phyloP scores from a whole-genome alignment of 2,329 filamentous ascomycete species.

The Alternaria gaisen region DNA sequence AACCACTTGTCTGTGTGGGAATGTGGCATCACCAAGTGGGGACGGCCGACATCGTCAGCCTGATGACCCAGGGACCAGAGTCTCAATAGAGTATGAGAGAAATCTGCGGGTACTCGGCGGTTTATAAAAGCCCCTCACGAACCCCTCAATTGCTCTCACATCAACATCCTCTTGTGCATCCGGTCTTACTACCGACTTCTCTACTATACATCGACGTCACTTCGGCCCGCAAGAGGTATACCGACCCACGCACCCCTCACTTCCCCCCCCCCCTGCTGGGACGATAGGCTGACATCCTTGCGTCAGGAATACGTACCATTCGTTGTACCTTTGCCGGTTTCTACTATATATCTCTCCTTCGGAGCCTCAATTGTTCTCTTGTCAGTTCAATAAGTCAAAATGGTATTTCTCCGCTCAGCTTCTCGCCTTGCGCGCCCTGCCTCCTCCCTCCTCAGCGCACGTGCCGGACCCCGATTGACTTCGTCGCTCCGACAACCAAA shows the following conservation, averaged over 20 bases:
- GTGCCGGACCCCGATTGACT: slow-evolving; percentile 52
- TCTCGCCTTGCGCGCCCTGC: slow-evolving; percentile 66
- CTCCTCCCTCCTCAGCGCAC: slow-evolving; percentile 60
- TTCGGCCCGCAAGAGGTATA: slow-evolving; percentile 38
- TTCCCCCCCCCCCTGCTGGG: slow-evolving; percentile 15
- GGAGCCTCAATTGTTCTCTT: slow-evolving; percentile 27
- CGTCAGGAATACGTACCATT: slow-evolving; percentile 40
- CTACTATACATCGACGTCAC: slow-evolving; percentile 31
- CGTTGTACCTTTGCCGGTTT: slow-evolving; percentile 21
- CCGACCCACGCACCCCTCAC: slow-evolving; percentile 29
- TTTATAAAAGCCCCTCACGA: slow-evolving; percentile 44
- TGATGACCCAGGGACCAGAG: slow-evolving; percentile 33
- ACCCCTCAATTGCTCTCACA: slow-evolving; percentile 31
- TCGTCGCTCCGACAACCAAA: slow-evolving; percentile 57
- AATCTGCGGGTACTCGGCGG: slow-evolving; percentile 27
- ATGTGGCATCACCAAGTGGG: slow-evolving; percentile 45
- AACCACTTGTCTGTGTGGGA: slow-evolving; percentile 31
- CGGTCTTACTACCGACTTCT: slow-evolving; percentile 15
- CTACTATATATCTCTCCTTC: slow-evolving; percentile 35
- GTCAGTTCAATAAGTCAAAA: slow-evolving; percentile 51
- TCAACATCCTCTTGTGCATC: slow-evolving; percentile 28
- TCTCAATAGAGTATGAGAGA: slow-evolving; percentile 21
- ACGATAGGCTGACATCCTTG: slow-evolving; percentile 34
- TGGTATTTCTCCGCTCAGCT: slow-evolving; percentile 70
- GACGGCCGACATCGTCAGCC: slow-evolving; percentile 33